These are phyloP conservation scores for Aurantiochytrium sp. DNA, from an alignment of 108 stramenopile species.

Conservation along the genomic window DNA sequence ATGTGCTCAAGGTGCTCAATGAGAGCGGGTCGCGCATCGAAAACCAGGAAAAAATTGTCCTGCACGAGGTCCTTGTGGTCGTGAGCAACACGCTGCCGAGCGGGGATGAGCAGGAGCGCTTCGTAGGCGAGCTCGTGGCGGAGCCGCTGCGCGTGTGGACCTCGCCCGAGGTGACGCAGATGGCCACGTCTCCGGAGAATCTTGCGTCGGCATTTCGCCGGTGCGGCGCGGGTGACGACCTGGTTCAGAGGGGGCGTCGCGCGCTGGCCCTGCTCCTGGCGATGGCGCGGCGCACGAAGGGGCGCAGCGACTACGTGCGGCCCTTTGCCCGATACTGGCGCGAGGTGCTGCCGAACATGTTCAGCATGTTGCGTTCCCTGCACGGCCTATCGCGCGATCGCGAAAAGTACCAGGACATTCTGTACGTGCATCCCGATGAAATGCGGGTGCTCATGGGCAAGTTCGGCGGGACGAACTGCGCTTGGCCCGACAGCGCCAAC, in stretches of 20 bases:
- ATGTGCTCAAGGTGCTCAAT: not conserved
- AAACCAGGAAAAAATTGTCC: not conserved
- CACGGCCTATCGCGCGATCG: not conserved
- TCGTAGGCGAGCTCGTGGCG: not conserved
- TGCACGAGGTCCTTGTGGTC: not conserved
- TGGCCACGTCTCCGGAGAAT: not conserved
- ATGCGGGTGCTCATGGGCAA: slow-evolving; percentile 3
- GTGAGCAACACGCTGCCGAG: slow-evolving; percentile 12
- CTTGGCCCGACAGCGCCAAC: not conserved
- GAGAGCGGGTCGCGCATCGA: not conserved
- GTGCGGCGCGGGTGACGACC: not conserved
- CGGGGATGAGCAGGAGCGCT: not conserved
- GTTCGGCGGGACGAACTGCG: not conserved
- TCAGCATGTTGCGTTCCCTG: not conserved
- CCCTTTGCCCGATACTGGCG: slow-evolving; percentile 12
- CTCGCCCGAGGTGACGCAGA: not conserved
- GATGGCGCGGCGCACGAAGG: not conserved
- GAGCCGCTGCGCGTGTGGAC: slow-evolving; percentile 18
- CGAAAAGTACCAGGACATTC: not conserved
- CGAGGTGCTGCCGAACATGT: slow-evolving; percentile 3
- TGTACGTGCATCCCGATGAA: slow-evolving; percentile 15
- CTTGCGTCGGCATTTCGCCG: not conserved
- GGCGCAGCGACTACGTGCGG: not conserved
- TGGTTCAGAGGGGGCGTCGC: not conserved
- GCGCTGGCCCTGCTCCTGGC: not conserved